A percentile compares a stretch with the other conserved stretches of the same genome.
Conservation (phyloP, 805 yeast species). For the Schizosaccharomyces lindneri region DNA sequence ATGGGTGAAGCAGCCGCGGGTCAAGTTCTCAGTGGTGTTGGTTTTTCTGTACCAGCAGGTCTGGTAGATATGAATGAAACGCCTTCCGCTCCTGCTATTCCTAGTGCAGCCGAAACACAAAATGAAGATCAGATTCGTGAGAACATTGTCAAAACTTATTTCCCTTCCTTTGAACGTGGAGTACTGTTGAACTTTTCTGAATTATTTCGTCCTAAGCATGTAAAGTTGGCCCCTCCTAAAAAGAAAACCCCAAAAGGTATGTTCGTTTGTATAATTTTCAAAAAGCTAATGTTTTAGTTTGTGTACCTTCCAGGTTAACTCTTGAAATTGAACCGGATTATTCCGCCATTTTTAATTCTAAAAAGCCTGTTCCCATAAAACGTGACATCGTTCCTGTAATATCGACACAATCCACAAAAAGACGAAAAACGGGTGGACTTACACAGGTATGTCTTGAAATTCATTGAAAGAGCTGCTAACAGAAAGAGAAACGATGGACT, state of each 20-base stretch:
- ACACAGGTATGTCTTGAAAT: background rate
- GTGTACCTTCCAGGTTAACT: constrained; percentile 27
- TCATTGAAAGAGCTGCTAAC: background rate
- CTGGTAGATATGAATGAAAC: constrained; percentile 1
- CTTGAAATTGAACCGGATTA: constrained; percentile 41
- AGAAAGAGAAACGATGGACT: constrained; percentile 2
- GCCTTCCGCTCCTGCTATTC: constrained; percentile 2
- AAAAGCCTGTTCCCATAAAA: background rate
- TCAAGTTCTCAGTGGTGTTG: constrained; percentile 12
- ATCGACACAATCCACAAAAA: background rate
- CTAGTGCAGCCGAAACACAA: constrained; percentile 8
- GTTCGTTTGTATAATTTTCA: background rate
- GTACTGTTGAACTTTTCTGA: constrained; percentile 38
- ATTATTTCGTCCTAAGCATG: constrained; percentile 39
- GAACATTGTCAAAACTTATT: constrained; percentile 17
- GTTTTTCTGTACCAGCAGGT: constrained; percentile 5
- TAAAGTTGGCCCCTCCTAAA: constrained; percentile 14
- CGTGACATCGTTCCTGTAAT: background rate
- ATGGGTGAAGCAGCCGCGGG: constrained; percentile 12
- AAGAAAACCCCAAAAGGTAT: background rate
- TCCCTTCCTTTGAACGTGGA: constrained; percentile 35
- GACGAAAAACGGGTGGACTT: background rate
- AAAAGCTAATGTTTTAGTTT: background rate
- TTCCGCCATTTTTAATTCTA: constrained; percentile 8
- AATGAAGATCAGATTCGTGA: constrained; percentile 8